Evolutionary conservation across 2,329 filamentous ascomycete species (phyloP).

Genomic region (Trichophyton simii): DNA sequence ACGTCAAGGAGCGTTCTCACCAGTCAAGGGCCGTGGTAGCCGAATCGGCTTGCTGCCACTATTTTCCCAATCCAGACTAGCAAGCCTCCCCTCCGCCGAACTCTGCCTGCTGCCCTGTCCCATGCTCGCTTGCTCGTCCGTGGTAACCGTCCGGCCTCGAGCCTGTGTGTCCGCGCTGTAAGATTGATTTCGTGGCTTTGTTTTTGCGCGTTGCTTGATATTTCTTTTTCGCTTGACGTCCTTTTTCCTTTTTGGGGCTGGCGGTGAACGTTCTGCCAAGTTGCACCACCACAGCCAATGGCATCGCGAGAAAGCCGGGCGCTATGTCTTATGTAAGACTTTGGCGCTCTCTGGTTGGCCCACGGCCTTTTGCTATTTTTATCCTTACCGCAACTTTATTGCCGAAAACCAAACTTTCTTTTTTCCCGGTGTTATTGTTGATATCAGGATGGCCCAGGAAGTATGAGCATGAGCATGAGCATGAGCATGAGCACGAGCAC

Average conservation of each 20-base stretch:
- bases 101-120: slow-evolving; percentile 1
- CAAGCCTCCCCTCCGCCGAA: not conserved
- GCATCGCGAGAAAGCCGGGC: not conserved
- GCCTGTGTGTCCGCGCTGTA: not conserved
- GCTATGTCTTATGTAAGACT: not conserved
- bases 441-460: no score
- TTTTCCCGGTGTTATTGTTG: no score
- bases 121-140: not conserved
- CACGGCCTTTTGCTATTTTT: not conserved
- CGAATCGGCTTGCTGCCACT: not conserved
- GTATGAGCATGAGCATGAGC: no score
- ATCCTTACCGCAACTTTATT: slow-evolving; percentile 5
- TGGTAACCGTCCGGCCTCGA: not conserved
- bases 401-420: not conserved
- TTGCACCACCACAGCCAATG: not conserved
- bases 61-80: not conserved
- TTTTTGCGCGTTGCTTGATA: not conserved
- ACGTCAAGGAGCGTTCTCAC: not conserved
- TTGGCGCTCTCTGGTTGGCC: not conserved
- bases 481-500: no score
- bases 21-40: not conserved
- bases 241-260: slow-evolving; percentile 3
- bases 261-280: slow-evolving; percentile 2
- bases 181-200: not conserved
- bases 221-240: not conserved